Evolutionary conservation across 1,284 basidiomycete species (phyloP).

Genomic region (Leccinum griseonigrum): DNA sequence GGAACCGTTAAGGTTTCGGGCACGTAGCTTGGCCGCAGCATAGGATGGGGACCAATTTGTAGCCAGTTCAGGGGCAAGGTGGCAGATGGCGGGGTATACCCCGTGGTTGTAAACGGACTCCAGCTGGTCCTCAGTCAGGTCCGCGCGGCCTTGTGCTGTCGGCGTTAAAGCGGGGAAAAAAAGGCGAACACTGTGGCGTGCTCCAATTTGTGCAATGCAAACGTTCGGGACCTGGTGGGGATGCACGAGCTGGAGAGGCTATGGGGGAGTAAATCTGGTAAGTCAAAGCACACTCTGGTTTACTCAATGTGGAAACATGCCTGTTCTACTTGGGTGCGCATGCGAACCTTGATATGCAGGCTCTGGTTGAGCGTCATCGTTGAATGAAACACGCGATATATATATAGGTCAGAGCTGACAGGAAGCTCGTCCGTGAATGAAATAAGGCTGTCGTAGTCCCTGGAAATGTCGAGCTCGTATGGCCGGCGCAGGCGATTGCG

Average conservation of each 20-base stretch:
- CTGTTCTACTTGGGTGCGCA: not conserved
- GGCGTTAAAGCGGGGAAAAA: conserved; percentile 11
- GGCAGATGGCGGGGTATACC: conserved; percentile 6
- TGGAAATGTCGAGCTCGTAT: conserved; percentile 1
- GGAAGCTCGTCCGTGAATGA: conserved; percentile 10
- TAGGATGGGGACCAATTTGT: conserved; percentile 13
- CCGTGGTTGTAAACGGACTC: not conserved
- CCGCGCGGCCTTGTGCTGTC: not conserved
- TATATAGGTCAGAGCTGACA: not conserved
- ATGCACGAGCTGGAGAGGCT: conserved; percentile 4
- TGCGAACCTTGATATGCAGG: conserved; percentile 6
- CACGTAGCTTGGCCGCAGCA: conserved; percentile 2
- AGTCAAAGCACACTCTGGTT: not conserved
- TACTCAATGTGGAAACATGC: not conserved
- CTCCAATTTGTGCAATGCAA: conserved; percentile 11
- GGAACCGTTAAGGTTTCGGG: conserved; percentile 6
- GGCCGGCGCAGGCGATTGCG: not conserved
- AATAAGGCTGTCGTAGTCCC: conserved; percentile 10
- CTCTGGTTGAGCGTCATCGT: conserved; percentile 2
- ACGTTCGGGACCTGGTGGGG: conserved; percentile 10
- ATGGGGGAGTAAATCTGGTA: not conserved
- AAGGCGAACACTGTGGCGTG: conserved; percentile 1
- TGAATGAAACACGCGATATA: conserved; percentile 5
- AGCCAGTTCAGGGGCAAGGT: conserved; percentile 6
- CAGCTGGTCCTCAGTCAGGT: not conserved